Evolutionary conservation across 129 eudicot species (phyloP).

Genomic region (Kitagawia praeruptora): DNA sequence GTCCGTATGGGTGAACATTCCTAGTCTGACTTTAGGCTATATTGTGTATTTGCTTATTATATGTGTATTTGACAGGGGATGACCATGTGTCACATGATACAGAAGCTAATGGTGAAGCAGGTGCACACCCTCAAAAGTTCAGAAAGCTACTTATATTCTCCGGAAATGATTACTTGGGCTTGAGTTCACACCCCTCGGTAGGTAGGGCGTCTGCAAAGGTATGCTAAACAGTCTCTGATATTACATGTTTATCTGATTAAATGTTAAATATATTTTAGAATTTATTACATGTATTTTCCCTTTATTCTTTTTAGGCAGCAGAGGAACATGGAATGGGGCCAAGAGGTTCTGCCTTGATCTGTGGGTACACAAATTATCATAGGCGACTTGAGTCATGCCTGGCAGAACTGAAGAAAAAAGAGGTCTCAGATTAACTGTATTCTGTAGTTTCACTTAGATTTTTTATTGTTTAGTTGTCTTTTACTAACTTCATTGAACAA

Average conservation of each 20-base stretch:
- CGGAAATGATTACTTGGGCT: slow-evolving; percentile 96
- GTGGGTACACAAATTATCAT: slow-evolving; percentile 91
- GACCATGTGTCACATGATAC: slow-evolving; percentile 23
- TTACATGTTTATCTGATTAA: background rate
- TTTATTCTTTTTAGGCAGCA: slow-evolving; percentile 43
- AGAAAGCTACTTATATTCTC: slow-evolving; percentile 71
- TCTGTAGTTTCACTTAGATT: background rate
- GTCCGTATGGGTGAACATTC: background rate
- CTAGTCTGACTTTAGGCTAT: background rate
- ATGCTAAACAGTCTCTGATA: slow-evolving; percentile 7
- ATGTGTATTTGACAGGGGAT: slow-evolving; percentile 35
- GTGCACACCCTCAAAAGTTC: slow-evolving; percentile 19
- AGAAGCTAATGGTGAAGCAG: slow-evolving; percentile 24
- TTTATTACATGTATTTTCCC: background rate
- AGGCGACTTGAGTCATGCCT: slow-evolving; percentile 63
- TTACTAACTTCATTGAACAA: background rate
- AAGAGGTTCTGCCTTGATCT: slow-evolving; percentile 90
- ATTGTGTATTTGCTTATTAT: background rate
- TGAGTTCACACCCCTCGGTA: slow-evolving; percentile 84
- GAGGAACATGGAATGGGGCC: slow-evolving; percentile 96
- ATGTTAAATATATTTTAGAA: slow-evolving; percentile 6
- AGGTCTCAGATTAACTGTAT: slow-evolving; percentile 34
- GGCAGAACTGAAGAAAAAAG: slow-evolving; percentile 80
- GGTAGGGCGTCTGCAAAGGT: slow-evolving; percentile 75
- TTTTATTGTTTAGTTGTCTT: background rate